Percentiles rank a stretch among this genome's conserved stretches.
These are phyloP conservation scores for Cladosporium sp. DNA, from an alignment of 2,329 filamentous ascomycete genomes.

Conservation along the genomic window DNA sequence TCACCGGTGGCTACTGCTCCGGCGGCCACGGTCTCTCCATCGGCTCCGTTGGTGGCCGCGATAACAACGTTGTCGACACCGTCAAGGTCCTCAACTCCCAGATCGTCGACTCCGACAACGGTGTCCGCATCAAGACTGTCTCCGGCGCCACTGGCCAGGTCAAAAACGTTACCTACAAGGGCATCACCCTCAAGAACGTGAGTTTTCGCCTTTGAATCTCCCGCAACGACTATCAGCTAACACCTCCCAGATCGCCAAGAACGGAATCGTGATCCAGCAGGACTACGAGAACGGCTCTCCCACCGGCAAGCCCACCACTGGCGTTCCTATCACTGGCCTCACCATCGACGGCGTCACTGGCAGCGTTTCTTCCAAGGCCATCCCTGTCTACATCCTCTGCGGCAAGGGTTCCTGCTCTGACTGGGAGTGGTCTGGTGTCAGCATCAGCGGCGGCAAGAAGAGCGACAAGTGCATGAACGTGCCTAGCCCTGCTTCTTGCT, in stretches of 20 bases:
- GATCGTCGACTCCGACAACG: conserved; percentile 45
- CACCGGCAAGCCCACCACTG: conserved; percentile 28
- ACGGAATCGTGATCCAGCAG: conserved; percentile 57
- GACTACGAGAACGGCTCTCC: conserved; percentile 51
- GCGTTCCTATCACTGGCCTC: conserved; percentile 53
- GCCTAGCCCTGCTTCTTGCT: conserved; percentile 23
- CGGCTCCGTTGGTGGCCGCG: conserved; percentile 51
- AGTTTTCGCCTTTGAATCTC: not conserved
- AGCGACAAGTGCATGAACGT: conserved; percentile 40
- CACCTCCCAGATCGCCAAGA: conserved; percentile 41
- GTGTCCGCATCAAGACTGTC: conserved; percentile 53
- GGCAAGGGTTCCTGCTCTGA: conserved; percentile 47
- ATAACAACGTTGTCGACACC: conserved; percentile 45
- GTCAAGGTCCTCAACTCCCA: conserved; percentile 45
- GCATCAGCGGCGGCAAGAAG: conserved; percentile 50
- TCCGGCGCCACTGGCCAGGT: conserved; percentile 49
- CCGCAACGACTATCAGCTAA: conserved; percentile 10
- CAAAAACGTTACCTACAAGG: conserved; percentile 48
- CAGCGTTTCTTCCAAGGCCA: conserved; percentile 36
- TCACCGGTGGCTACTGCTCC: conserved; percentile 41
- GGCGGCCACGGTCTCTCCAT: conserved; percentile 54
- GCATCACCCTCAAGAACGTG: conserved; percentile 42
- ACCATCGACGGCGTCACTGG: conserved; percentile 44
- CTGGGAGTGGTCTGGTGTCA: conserved; percentile 51
- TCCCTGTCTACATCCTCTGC: conserved; percentile 51